Percentiles rank a stretch among this genome's conserved stretches.
These are phyloP conservation scores for Debaryomyces subglobosus DNA, from an alignment of 1,139 yeast species.

Conservation along the genomic window DNA sequence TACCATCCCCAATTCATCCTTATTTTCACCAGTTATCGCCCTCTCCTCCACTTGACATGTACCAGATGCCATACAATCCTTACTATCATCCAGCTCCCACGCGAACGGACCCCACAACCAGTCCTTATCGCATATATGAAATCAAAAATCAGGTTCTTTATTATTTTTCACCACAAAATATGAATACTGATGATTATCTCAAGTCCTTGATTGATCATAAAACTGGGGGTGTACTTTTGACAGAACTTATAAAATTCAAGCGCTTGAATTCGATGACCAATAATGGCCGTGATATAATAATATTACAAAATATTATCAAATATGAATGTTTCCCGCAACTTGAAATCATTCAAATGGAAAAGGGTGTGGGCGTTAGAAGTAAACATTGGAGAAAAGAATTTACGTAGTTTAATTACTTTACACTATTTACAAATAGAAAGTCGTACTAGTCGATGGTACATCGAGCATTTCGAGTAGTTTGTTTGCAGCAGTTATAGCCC, in stretches of 20 bases:
- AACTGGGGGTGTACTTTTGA: slow-evolving; percentile 23
- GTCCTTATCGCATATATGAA: slow-evolving; percentile 4
- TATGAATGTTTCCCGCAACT: slow-evolving; percentile 16
- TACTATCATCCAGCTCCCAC: slow-evolving; percentile 1
- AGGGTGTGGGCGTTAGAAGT: slow-evolving; percentile 16
- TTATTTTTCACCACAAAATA: slow-evolving; percentile 30
- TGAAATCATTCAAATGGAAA: slow-evolving; percentile 19
- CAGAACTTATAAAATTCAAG: slow-evolving; percentile 22
- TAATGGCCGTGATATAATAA: slow-evolving; percentile 20
- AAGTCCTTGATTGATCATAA: slow-evolving; percentile 21
- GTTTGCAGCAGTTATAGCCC: slow-evolving; percentile 53
- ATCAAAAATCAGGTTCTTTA: slow-evolving; percentile 24
- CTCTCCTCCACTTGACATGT: background rate
- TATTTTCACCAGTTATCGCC: background rate
- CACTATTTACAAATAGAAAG: background rate
- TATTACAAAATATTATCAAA: slow-evolving; percentile 19
- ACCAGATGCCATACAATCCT: background rate
- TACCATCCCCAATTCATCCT: background rate
- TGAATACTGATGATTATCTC: slow-evolving; percentile 28
- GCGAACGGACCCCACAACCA: background rate
- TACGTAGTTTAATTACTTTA: background rate
- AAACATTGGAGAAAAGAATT: slow-evolving; percentile 25
- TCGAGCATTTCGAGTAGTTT: slow-evolving; percentile 11
- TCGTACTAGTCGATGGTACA: background rate
- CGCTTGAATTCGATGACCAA: slow-evolving; percentile 22